Base-by-base conservation (phyloP, 164 flowering plant genomes). In the Stephania yunnanensis region DNA sequence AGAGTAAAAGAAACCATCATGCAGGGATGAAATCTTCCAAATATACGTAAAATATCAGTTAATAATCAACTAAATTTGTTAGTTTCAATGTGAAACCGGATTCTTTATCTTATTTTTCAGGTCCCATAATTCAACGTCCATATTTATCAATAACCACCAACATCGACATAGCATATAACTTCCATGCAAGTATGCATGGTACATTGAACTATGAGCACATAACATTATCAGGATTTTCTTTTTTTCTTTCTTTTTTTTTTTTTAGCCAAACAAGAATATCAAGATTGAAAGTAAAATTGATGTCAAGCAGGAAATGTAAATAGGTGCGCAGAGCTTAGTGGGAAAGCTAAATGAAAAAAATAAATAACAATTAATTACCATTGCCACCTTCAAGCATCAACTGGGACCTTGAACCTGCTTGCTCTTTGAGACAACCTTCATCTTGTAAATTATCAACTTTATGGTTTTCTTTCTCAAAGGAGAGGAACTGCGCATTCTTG, bases 391-490 rank as follows among this genome's bases (percentile, higher is more conserved):
- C 79, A 53, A 69, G 76, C 73, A 46, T 55, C 65, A 73, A 84
- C 69, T 58, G 81, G 29, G 17, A 77, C 78, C 69, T 71, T 42
- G 63, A 44, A 53, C 71, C 61, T 50, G 66, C 82, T 80, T 79
- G 85, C 70, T 80, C 86, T 73, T 77, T 79, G 22, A 66, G 13
- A 36, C 36, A 30, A 76, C 69, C 80, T 15, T 82, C 83, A 68
- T 30, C 20, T 50, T n/a, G 74, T 67, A 77, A 69, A 50, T 46
- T 75, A 61, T 78, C 79, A 73, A 76, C 71, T 52, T 83, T 83
- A 77, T 69, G 17, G 74, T 77, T 84, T 75, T 85, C 89, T 78
- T 84, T 89, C 36, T 82, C 92, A 74, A 83, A 69, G 9, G 81
- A 36, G 48, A 78, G 8, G 42, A 61, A 45, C 55, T 77, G 87